Percentiles rank a stretch among this genome's conserved stretches.
These are phyloP conservation scores for Verticillium albo-atrum DNA, from an alignment of 2,329 filamentous ascomycete genomes.

Conservation along the genomic window DNA sequence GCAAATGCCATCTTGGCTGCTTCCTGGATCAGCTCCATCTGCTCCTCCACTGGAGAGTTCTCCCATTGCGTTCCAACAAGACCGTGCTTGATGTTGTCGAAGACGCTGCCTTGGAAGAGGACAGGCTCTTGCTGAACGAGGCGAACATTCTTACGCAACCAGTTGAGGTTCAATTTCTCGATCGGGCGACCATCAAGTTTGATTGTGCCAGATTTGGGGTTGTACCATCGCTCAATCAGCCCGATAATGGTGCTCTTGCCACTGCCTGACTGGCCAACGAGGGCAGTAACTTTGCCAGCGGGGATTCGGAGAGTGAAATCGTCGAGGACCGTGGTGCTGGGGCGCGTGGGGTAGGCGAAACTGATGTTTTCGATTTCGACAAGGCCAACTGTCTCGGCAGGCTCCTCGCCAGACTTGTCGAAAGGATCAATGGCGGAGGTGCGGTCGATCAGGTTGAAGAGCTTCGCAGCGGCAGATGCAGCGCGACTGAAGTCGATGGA, in stretches of 20 bases:
- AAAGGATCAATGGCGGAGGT: slow-evolving; percentile 31
- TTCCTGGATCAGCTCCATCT: slow-evolving; percentile 31
- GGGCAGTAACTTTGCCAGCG: slow-evolving; percentile 38
- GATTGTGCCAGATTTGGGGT: slow-evolving; percentile 26
- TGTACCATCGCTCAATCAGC: slow-evolving; percentile 34
- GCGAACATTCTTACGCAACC: slow-evolving; percentile 30
- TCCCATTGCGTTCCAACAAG: slow-evolving; percentile 27
- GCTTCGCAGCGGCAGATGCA: slow-evolving; percentile 26
- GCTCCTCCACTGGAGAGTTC: slow-evolving; percentile 22
- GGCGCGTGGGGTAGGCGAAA: slow-evolving; percentile 41
- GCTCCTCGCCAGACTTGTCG: slow-evolving; percentile 22
- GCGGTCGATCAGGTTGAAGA: slow-evolving; percentile 33
- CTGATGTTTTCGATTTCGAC: slow-evolving; percentile 35
- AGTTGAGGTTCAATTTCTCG: slow-evolving; percentile 29
- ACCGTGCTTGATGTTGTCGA: slow-evolving; percentile 46
- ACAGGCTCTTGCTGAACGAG: slow-evolving; percentile 35
- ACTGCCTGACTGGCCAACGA: slow-evolving; percentile 32
- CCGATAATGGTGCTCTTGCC: slow-evolving; percentile 35
- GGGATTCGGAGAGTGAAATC: slow-evolving; percentile 37
- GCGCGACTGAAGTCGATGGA: slow-evolving; percentile 32
- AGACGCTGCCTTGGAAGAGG: slow-evolving; percentile 36
- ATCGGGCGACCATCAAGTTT: slow-evolving; percentile 29
- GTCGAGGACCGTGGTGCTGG: slow-evolving; percentile 34
- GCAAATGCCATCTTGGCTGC: slow-evolving; percentile 41
- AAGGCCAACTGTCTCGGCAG: slow-evolving; percentile 21